Conservation (phyloP, 306 rosid species). For the Echinosophora koreensis region DNA sequence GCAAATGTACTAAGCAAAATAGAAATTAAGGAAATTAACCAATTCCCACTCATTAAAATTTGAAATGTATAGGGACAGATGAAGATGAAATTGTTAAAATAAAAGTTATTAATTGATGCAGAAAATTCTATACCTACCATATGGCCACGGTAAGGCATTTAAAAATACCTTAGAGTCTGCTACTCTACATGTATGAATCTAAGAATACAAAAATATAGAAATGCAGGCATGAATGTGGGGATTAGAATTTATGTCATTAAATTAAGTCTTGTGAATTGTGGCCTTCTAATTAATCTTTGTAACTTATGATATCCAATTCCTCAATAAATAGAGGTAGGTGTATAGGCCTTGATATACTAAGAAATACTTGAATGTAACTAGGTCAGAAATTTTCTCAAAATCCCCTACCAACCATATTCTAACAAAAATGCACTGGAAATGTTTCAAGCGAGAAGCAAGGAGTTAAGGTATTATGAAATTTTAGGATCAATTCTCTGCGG, state of each 20-base stretch:
- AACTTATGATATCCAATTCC: background rate
- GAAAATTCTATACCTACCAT: background rate
- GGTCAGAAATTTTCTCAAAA: background rate
- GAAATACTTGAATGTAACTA: background rate
- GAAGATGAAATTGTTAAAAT: background rate
- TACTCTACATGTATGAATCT: conserved; percentile 5
- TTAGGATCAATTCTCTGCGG: no score
- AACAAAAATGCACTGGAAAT: background rate
- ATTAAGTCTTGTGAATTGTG: background rate
- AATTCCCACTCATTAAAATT: background rate
- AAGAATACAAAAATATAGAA: background rate
- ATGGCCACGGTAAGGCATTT: background rate
- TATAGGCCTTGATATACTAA: background rate
- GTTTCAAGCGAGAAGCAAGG: no score
- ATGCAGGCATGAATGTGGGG: conserved; percentile 1
- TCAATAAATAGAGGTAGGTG: background rate
- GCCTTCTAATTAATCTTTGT: background rate
- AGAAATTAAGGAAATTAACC: background rate
- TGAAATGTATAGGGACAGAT: background rate
- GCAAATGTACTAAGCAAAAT: background rate
- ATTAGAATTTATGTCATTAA: background rate
- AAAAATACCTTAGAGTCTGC: background rate
- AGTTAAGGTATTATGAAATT: no score
- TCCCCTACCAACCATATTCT: background rate
- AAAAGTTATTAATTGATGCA: background rate